These are phyloP conservation scores for Aspergillus neoniger DNA, from an alignment of 2,329 filamentous ascomycete species.

Conservation along the genomic window DNA sequence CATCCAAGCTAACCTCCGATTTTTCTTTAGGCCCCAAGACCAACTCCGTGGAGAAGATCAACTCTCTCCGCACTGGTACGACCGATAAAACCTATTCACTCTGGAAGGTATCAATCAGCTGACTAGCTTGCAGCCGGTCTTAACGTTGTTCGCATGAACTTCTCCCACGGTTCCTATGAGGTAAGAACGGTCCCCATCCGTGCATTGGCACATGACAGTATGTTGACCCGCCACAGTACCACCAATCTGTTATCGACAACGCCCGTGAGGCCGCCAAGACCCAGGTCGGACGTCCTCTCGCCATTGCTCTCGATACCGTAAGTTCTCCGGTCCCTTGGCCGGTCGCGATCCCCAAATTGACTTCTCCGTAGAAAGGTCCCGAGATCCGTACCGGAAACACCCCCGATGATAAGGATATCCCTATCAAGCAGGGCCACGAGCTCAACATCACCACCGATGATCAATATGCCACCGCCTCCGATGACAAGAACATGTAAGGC, in stretches of 20 bases:
- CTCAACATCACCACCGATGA: slow-evolving; percentile 98
- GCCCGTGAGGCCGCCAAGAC: slow-evolving; percentile 79
- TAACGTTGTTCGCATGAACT: slow-evolving; percentile 99
- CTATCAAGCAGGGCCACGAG: slow-evolving; percentile 78
- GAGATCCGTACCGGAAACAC: slow-evolving; percentile 85
- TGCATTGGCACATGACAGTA: not conserved
- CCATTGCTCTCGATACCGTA: slow-evolving; percentile 86
- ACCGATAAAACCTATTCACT: slow-evolving; percentile 15
- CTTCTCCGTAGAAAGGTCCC: slow-evolving; percentile 65
- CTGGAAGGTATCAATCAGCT: slow-evolving; percentile 12
- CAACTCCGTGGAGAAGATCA: slow-evolving; percentile 96
- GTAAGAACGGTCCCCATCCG: slow-evolving; percentile 36
- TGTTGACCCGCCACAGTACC: slow-evolving; percentile 62
- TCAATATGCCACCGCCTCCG: slow-evolving; percentile 78
- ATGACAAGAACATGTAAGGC: slow-evolving; percentile 88
- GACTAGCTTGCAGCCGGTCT: slow-evolving; percentile 65
- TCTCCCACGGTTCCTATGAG: slow-evolving; percentile 89
- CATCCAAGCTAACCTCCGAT: slow-evolving; percentile 26
- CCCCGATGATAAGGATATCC: slow-evolving; percentile 68
- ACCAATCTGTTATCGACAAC: slow-evolving; percentile 97
- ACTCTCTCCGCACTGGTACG: slow-evolving; percentile 74
- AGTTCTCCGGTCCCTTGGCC: slow-evolving; percentile 43
- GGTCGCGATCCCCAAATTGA: slow-evolving; percentile 13
- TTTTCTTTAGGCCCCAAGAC: slow-evolving; percentile 76
- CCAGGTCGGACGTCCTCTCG: slow-evolving; percentile 80